Evolutionary conservation across 805 yeast genomes (phyloP), one percentile per base, ranked within the genome.

Genomic region (Candida oleophila): DNA sequence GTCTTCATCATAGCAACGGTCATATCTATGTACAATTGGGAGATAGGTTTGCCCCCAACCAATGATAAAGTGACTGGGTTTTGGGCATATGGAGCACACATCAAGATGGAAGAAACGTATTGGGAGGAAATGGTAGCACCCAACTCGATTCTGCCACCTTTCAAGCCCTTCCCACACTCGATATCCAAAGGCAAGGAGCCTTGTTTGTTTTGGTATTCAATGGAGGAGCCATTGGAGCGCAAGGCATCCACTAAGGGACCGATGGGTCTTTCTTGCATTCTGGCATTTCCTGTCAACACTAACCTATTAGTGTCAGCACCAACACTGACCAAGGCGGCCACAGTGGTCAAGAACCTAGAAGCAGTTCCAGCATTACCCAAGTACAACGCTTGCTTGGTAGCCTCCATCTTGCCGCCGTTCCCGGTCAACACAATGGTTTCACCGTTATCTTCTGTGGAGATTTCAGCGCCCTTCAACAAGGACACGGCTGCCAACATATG

Each of bases 311-410:
- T 70, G 3, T 60, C 45, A 9, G 63, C 58, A 3, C 56, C 62
- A 42, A 34, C 20, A 35, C 51, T 45, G 3, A 87, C 96, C 49
- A 91, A 73, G n/a, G 96, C 79, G 16, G 96, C 96, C 22, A 94
- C 92, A 2, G 97, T 81, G 2, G 97, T 88, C 61, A 94, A 77
- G 65, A 94, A 94, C 59, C 99, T 80, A 4, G 97, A 88, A 3
- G 99, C 98, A 38, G 99, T 94, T 54, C 99, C 99, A 1, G 99
- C 98, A 61, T 94, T 94, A 48, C 99, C 99, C 51, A 94, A 76
- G 67, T 89, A 94, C 47, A 94, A 73, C 51, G 83, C 86, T 44
- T 83, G 81, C 15, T 71, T 68, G 42, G 84, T 78, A 3, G 95
- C 85, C 25, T 72, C 57, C 51, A 89, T 66, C 25, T 81, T 69